These are phyloP conservation scores for Mucor lusitanicus DNA, from an alignment of 371 early-diverging fungal genomes.

Conservation along the genomic window DNA sequence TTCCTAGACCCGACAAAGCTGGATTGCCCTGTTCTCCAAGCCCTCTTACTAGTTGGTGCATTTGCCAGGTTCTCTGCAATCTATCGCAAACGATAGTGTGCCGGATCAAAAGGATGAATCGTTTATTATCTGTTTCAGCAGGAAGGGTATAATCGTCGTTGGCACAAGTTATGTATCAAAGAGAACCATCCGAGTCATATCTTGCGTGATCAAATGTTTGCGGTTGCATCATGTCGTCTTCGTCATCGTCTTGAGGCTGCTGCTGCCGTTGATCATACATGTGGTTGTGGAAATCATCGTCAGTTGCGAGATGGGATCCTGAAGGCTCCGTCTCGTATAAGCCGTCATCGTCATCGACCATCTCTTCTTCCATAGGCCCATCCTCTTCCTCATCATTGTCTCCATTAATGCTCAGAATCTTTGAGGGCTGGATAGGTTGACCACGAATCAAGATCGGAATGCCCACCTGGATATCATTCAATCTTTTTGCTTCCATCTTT, in stretches of 20 bases:
- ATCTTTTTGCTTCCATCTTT: neutral
- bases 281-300: neutral
- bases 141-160: neutral
- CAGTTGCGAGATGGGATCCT: neutral
- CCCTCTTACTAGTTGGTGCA: no score
- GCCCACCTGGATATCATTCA: neutral
- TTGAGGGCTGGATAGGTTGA: neutral
- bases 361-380: neutral
- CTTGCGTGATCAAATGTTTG: neutral
- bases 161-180: neutral
- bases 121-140: neutral
- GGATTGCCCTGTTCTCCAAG: no score
- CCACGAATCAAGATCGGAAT: constrained; percentile 3
- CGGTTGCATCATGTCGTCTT: neutral
- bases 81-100: no score
- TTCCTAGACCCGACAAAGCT: no score
- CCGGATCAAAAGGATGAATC: neutral
- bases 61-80: no score
- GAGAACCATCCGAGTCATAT: neutral
- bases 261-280: neutral
- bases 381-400: neutral
- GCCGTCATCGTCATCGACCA: neutral
- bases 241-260: neutral
- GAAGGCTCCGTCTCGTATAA: neutral
- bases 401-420: neutral